These are phyloP conservation scores for Dryas integrifolia DNA, from an alignment of 331 rosid genomes.

Conservation along the genomic window DNA sequence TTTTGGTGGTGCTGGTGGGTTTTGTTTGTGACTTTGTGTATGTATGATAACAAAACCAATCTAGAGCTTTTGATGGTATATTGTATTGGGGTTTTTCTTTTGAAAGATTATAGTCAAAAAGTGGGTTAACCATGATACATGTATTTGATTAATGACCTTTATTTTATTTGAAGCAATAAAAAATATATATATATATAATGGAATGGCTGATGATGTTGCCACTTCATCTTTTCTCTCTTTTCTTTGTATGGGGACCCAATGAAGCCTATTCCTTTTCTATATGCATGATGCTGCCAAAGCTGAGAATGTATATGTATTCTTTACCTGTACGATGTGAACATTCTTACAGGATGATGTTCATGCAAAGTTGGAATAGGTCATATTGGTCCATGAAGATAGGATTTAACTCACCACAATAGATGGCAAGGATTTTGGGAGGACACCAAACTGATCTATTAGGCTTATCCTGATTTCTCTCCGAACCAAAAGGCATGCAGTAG, in stretches of 20 bases:
- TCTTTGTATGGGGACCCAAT: not conserved
- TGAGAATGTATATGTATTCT: not conserved
- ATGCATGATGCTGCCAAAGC: slow-evolving; percentile 2
- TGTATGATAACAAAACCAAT: slow-evolving; percentile 25
- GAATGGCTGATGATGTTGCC: slow-evolving; percentile 16
- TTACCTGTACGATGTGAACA: not conserved
- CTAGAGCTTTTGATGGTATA: slow-evolving; percentile 20
- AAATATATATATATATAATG: not conserved
- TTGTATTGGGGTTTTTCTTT: not conserved
- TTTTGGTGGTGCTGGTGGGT: slow-evolving; percentile 32
- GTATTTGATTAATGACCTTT: not conserved
- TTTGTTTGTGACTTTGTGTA: slow-evolving; percentile 41
- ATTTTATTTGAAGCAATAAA: not conserved
- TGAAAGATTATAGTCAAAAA: slow-evolving; percentile 29
- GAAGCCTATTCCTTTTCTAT: not conserved
- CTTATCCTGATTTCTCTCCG: not conserved
- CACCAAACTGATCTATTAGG: slow-evolving; percentile 3
- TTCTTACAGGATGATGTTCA: not conserved
- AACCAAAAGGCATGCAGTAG: not conserved
- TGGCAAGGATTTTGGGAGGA: slow-evolving; percentile 1
- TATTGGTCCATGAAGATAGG: slow-evolving; percentile 4
- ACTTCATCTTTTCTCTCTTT: slow-evolving; percentile 1
- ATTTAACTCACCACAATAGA: slow-evolving; percentile 10
- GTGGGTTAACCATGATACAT: not conserved
- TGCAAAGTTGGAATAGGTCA: slow-evolving; percentile 16